A percentile compares a stretch with the other conserved stretches of the same genome.
These are phyloP conservation scores for Sclerospora graminicola DNA, from an alignment of 352 stramenopile species.

Conservation along the genomic window DNA sequence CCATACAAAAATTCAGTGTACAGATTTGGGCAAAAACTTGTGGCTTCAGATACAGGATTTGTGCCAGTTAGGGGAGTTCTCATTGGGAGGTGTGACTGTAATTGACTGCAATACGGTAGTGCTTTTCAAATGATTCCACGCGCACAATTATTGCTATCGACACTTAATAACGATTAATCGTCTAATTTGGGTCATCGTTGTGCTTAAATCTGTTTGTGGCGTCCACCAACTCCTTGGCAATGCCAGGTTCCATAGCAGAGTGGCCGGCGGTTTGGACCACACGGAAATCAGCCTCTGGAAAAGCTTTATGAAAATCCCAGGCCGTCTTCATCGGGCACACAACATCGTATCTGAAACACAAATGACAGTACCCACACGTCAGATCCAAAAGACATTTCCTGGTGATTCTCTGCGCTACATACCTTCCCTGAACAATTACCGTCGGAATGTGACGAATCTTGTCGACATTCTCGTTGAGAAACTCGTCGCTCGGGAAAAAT, in stretches of 20 bases:
- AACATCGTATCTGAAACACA: slow-evolving; percentile 65
- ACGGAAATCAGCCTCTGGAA: slow-evolving; percentile 60
- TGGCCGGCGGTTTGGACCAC: slow-evolving; percentile 69
- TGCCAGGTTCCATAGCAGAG: slow-evolving; percentile 65
- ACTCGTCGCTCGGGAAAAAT: slow-evolving; percentile 84
- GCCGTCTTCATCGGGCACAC: slow-evolving; percentile 82
- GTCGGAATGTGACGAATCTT: slow-evolving; percentile 89
- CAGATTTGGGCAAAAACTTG: no score
- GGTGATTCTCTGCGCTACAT: not conserved
- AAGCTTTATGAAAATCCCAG: slow-evolving; percentile 79
- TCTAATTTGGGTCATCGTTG: not conserved
- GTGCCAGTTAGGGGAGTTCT: no score
- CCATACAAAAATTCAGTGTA: no score
- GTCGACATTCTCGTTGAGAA: slow-evolving; percentile 82
- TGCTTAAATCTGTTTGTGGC: slow-evolving; percentile 65
- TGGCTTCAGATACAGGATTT: no score
- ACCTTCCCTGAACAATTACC: slow-evolving; percentile 87
- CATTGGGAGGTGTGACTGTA: no score
- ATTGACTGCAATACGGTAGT: no score
- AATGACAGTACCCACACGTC: not conserved
- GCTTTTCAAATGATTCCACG: no score
- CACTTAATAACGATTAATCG: no score
- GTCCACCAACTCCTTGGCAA: slow-evolving; percentile 57
- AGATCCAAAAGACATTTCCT: not conserved
- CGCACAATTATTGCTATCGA: no score